Conservation (phyloP, 179 eudicot species). For the Camellia oleifera region DNA sequence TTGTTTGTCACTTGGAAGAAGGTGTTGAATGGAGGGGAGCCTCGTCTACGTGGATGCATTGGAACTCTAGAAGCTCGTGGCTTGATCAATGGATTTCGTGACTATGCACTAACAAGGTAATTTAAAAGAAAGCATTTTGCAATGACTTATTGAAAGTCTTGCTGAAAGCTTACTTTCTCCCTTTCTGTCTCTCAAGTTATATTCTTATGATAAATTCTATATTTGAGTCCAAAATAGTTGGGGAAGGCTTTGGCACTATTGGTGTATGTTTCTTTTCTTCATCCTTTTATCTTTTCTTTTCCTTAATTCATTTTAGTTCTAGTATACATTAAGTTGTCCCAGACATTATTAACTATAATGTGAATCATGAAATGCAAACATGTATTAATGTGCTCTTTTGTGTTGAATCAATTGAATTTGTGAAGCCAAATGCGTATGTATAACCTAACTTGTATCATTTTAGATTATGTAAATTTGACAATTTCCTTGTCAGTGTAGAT, state of each 20-base stretch:
- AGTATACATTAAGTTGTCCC: neutral
- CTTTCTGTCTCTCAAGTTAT: neutral
- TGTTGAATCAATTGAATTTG: neutral
- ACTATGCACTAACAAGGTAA: conserved; percentile 93
- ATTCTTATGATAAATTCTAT: neutral
- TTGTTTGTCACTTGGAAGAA: conserved; percentile 99
- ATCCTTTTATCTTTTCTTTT: neutral
- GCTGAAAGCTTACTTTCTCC: neutral
- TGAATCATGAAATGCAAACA: neutral
- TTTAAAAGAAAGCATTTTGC: neutral
- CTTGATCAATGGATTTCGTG: conserved; percentile 74
- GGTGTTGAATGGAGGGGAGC: conserved; percentile 84
- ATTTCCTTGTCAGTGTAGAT: neutral
- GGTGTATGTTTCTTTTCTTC: too few relatives aligned
- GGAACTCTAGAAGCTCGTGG: conserved; percentile 83
- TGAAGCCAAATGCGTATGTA: neutral
- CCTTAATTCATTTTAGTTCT: neutral
- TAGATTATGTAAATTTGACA: neutral
- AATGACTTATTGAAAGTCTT: neutral
- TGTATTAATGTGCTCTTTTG: neutral
- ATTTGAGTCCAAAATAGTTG: neutral
- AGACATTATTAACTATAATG: neutral
- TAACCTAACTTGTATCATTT: neutral
- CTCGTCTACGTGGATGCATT: conserved; percentile 97
- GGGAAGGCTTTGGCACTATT: too few relatives aligned